A percentile compares a stretch with the other conserved stretches of the same genome.
Evolutionary conservation across 352 stramenopile genomes (phyloP).

Genomic region (Phytophthora kernoviae): DNA sequence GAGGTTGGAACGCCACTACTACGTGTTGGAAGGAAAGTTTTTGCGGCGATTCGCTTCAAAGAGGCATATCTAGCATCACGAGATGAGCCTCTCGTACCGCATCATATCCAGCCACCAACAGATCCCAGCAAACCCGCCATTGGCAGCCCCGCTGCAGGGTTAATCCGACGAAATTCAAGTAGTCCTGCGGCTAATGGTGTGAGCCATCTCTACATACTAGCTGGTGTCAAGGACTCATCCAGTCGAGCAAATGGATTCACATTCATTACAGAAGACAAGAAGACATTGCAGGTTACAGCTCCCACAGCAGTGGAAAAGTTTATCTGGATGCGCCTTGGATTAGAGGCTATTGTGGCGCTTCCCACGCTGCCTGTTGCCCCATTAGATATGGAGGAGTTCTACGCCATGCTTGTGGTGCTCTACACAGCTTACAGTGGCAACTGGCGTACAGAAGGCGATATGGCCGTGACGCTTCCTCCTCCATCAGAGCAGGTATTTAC

Average conservation of each 20-base stretch:
- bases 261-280: conserved; percentile 90
- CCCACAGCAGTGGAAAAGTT: conserved; percentile 84
- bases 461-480: conserved; percentile 86
- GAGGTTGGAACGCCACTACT: conserved; percentile 85
- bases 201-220: conserved; percentile 80
- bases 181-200: conserved; percentile 53
- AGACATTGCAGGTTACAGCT: conserved; percentile 77
- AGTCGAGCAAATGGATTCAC: conserved; percentile 82
- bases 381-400: conserved; percentile 90
- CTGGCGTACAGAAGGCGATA: conserved; percentile 86
- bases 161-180: conserved; percentile 47
- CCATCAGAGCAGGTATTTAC: conserved; percentile 89
- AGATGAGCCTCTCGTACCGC: conserved; percentile 72
- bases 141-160: conserved; percentile 35
- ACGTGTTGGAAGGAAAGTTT: conserved; percentile 86
- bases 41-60: conserved; percentile 82
- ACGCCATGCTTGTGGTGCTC: conserved; percentile 88
- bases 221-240: conserved; percentile 85
- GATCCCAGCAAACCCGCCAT: conserved; percentile 36
- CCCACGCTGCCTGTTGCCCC: conserved; percentile 78
- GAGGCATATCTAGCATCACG: conserved; percentile 81
- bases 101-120: conserved; percentile 41
- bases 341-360: conserved; percentile 87
- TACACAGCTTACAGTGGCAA: conserved; percentile 82
- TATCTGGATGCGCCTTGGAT: conserved; percentile 87